These are phyloP conservation scores for Eimeria sp. DNA, from an alignment of 169 alveolate species.

Conservation along the genomic window DNA sequence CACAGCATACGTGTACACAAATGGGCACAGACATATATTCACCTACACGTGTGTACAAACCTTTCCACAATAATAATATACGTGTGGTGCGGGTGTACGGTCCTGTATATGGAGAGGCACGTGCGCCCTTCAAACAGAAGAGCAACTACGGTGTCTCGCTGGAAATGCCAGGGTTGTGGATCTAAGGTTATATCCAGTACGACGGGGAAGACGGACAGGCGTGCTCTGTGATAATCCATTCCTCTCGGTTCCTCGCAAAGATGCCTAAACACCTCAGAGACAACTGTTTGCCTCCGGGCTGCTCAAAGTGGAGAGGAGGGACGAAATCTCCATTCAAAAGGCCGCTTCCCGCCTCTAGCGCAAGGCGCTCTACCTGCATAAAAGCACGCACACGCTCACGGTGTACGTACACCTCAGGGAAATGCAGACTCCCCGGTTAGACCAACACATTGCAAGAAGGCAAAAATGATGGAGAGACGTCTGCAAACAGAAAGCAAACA, in stretches of 20 bases:
- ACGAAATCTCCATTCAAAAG: conserved; percentile 56
- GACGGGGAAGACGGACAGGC: conserved; percentile 80
- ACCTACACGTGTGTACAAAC: too few relatives aligned
- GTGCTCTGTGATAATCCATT: conserved; percentile 92
- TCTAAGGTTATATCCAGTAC: not conserved
- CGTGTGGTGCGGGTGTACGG: not conserved
- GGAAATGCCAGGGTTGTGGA: not conserved
- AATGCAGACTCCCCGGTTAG: not conserved
- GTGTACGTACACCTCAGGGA: not conserved
- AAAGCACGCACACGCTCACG: not conserved
- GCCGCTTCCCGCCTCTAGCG: conserved; percentile 80
- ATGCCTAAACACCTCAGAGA: conserved; percentile 88
- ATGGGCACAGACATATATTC: too few relatives aligned
- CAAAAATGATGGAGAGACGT: not conserved
- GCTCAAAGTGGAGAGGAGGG: conserved; percentile 26
- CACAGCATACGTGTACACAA: too few relatives aligned
- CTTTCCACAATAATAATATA: too few relatives aligned
- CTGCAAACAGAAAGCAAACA: not conserved
- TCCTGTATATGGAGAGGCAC: not conserved
- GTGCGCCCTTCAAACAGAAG: not conserved
- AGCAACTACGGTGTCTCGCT: not conserved
- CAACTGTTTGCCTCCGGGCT: not conserved
- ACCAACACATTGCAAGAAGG: not conserved
- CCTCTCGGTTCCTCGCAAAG: conserved; percentile 92
- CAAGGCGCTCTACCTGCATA: conserved; percentile 78